Conservation (phyloP, 2,329 filamentous ascomycete genomes). For the Fusarium miscanthi region DNA sequence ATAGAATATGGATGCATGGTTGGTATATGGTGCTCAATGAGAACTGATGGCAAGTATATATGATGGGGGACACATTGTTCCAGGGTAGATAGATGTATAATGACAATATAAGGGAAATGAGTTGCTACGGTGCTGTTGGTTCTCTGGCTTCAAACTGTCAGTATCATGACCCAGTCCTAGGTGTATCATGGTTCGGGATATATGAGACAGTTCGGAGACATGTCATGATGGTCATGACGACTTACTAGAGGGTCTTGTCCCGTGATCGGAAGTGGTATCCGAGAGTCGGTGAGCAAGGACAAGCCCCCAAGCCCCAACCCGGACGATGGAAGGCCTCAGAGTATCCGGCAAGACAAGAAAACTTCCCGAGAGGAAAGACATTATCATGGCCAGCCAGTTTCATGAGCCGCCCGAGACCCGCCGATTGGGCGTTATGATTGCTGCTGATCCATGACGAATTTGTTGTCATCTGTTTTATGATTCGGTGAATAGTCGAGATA, state of each 20-base stretch:
- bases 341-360: background rate
- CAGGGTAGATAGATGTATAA: slow-evolving; percentile 22
- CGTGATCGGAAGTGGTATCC: background rate
- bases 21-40: slow-evolving; percentile 18
- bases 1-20: slow-evolving; percentile 10
- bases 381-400: slow-evolving; percentile 6
- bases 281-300: background rate
- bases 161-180: background rate
- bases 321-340: background rate
- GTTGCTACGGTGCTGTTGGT: background rate
- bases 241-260: background rate
- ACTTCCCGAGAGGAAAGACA: background rate
- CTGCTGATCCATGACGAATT: slow-evolving; percentile 8
- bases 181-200: background rate
- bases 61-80: background rate
- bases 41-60: slow-evolving; percentile 5
- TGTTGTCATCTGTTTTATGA: slow-evolving; percentile 15
- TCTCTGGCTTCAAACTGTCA: background rate
- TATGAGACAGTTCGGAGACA: background rate
- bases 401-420: slow-evolving; percentile 29
- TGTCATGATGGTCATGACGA: background rate
- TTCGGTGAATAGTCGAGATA: slow-evolving; percentile 32
- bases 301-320: background rate
- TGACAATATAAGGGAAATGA: background rate
- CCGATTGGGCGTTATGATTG: slow-evolving; percentile 16